These are phyloP conservation scores for Hericium erinaceus DNA, from an alignment of 768 basidiomycete species.

Conservation along the genomic window DNA sequence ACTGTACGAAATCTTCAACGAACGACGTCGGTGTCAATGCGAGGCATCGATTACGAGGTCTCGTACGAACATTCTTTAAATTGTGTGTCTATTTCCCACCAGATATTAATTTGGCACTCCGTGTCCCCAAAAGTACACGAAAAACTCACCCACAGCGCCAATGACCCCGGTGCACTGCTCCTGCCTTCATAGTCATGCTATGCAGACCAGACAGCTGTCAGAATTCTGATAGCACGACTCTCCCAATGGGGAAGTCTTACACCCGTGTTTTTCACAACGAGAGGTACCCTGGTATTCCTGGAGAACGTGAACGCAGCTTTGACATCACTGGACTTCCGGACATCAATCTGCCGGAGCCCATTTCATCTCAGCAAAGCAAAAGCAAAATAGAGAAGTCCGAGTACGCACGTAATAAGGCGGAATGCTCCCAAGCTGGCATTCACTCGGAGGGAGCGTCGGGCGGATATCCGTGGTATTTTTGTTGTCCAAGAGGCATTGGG, in stretches of 20 bases:
- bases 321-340: conserved; percentile 15
- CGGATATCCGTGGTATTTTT: too few species aligned
- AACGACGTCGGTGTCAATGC: background rate
- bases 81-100: conserved; percentile 8
- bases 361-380: too few species aligned
- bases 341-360: conserved; percentile 18
- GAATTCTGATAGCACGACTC: too few species aligned
- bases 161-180: conserved; percentile 17
- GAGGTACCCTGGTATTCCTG: conserved; percentile 13
- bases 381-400: too few species aligned
- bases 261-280: conserved; percentile 26
- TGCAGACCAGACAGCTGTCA: background rate
- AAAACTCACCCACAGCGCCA: conserved; percentile 19
- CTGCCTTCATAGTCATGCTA: conserved; percentile 26
- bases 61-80: conserved; percentile 9
- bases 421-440: too few species aligned
- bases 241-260: background rate
- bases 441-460: too few species aligned
- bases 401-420: too few species aligned
- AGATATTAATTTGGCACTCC: background rate
- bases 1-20: conserved; percentile 10
- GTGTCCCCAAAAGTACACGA: background rate
- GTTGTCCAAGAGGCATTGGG: too few species aligned
- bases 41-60: background rate
- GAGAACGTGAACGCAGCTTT: conserved; percentile 21